Conservation (phyloP, 768 basidiomycete species). For the Tricholoma terreum region DNA sequence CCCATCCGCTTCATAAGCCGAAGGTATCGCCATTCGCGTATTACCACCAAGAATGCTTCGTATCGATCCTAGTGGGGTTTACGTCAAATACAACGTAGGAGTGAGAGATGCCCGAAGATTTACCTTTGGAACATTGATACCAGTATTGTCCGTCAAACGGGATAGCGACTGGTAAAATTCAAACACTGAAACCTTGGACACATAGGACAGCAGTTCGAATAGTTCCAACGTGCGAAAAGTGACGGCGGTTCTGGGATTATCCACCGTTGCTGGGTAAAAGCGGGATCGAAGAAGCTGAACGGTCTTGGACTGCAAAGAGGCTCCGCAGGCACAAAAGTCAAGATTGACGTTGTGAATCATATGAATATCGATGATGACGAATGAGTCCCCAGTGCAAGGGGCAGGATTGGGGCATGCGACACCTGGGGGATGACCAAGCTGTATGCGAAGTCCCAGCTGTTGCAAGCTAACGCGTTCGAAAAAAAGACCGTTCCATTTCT, state of each 20-base stretch:
- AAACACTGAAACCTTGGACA: constrained; percentile 18
- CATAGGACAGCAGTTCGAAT: constrained; percentile 20
- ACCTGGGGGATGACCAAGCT: constrained; percentile 8
- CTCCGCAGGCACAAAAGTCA: constrained; percentile 22
- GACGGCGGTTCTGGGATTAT: constrained; percentile 14
- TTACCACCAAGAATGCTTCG: constrained; percentile 12
- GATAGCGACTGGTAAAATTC: constrained; percentile 16
- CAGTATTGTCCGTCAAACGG: constrained; percentile 12
- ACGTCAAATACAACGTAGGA: no score
- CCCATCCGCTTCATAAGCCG: constrained; percentile 19
- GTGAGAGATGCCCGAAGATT: no score
- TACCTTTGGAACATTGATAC: background rate
- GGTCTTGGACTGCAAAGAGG: constrained; percentile 3
- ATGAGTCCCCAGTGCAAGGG: constrained; percentile 5
- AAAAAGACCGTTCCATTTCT: constrained; percentile 12
- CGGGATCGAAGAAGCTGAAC: constrained; percentile 19
- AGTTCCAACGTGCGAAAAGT: constrained; percentile 16
- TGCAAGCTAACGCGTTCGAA: background rate
- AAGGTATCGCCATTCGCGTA: constrained; percentile 17
- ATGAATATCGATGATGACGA: constrained; percentile 20
- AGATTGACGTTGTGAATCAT: constrained; percentile 20
- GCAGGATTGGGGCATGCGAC: constrained; percentile 20
- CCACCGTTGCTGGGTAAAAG: constrained; percentile 18
- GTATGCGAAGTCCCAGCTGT: background rate
- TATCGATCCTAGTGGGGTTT: constrained; percentile 24